Conservation (phyloP, 345 rosid species). For the Nasturtium officinale region DNA sequence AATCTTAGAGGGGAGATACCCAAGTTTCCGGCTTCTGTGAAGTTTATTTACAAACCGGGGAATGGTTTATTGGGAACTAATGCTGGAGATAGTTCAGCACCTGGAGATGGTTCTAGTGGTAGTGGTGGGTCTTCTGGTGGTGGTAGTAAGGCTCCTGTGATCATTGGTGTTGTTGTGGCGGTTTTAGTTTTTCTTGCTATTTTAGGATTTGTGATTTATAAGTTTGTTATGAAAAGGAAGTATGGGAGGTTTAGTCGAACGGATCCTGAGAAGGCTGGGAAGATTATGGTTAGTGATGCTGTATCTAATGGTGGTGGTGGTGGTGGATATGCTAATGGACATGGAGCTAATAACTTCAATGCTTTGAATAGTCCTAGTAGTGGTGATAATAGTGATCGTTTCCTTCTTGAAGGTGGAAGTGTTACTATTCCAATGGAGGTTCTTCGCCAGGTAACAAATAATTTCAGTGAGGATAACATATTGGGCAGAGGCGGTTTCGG, state of each 20-base stretch:
- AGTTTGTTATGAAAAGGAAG: slow-evolving; percentile 48
- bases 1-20: slow-evolving; percentile 65
- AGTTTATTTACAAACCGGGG: slow-evolving; percentile 50
- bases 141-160: slow-evolving; percentile 49
- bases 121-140: slow-evolving; percentile 37
- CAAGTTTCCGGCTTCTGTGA: slow-evolving; percentile 45
- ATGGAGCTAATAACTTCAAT: slow-evolving; percentile 48
- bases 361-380: slow-evolving; percentile 63
- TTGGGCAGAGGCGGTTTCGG: slow-evolving; percentile 92
- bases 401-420: slow-evolving; percentile 62
- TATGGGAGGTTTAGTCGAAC: slow-evolving; percentile 48
- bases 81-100: slow-evolving; percentile 36
- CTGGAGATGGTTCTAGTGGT: slow-evolving; percentile 25
- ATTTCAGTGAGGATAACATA: slow-evolving; percentile 68
- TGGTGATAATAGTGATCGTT: slow-evolving; percentile 57
- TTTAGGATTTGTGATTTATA: slow-evolving; percentile 54
- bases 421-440: slow-evolving; percentile 69
- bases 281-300: slow-evolving; percentile 47
- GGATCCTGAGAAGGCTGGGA: slow-evolving; percentile 51
- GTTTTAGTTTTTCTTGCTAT: slow-evolving; percentile 51
- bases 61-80: slow-evolving; percentile 52
- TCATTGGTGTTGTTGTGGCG: slow-evolving; percentile 54
- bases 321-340: slow-evolving; percentile 36
- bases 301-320: slow-evolving; percentile 34
- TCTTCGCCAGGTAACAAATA: slow-evolving; percentile 66